Base-by-base conservation (phyloP, 192 early-diverging fungal species). In the Coemansia sp. region DNA sequence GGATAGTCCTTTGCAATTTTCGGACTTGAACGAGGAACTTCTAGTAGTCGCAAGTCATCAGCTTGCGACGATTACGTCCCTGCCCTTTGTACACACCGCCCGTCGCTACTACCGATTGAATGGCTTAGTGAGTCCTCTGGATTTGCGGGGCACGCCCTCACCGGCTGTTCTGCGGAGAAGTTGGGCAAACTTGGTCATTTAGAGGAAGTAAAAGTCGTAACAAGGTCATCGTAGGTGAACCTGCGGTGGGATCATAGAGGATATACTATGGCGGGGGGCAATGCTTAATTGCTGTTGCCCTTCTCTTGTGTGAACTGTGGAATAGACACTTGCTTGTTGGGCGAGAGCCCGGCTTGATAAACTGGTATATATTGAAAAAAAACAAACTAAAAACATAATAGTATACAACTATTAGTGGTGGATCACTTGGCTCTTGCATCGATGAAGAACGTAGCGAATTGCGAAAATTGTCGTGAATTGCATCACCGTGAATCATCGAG, bases 201-300 rank as follows among this genome's bases (percentile, higher is more conserved):
- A 91, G 88, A 91, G 90, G 88, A 91, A 91, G 88, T 91, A 91
- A 86, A 89, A 91, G 88, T 90, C 83, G 87, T 89, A 87, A 89
- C 86, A 90, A 88, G 87, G 87, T 89, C 85, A 85, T 86, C 79
- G 83, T 89, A 86, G 83, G 85, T 91, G 87, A 89, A 90, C 84
- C 86, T 89, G 86, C 83, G 84, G 83, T 84, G 84, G 83, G 82
- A 81, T 86, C 82, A 88, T 84, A 83, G 78, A 77, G 63, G 72
- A 73, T 70, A 48, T 22, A 25, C 5, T 50, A 6, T 52, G 50
- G 25, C 7, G 50, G 50, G 50, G 17, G 17, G 48, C 3, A 18
- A 16, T 7, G n/a, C 10, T 52, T 52, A 22, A 20, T 3, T 18
- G 3, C 4, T 18, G 2, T 25, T 52, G 7, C 50, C 50, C 7